Conservation (phyloP, 2,329 filamentous ascomycete genomes). For the Neoascochyta sp. region DNA sequence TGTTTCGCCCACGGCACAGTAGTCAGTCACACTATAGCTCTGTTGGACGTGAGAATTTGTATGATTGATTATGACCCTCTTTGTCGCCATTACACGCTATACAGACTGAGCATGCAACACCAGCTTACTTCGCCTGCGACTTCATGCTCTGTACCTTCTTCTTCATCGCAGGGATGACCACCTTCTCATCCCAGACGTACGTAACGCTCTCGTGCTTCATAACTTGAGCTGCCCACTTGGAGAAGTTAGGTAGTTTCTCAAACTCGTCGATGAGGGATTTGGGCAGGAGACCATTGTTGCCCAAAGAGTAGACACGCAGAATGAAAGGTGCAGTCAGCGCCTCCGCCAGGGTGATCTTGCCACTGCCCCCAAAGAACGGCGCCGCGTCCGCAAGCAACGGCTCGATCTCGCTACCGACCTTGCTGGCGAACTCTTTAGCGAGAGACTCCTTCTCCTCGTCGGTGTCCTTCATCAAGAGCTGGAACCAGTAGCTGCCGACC, state of each 20-base stretch:
- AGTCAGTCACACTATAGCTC: too few species aligned
- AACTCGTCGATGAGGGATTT: constrained; percentile 47
- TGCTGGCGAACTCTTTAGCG: constrained; percentile 51
- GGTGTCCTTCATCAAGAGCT: constrained; percentile 45
- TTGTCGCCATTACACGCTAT: too few species aligned
- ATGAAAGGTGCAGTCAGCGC: constrained; percentile 65
- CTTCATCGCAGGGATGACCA: constrained; percentile 14
- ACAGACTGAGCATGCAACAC: not conserved
- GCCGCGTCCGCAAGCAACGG: constrained; percentile 55
- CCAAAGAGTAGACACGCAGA: constrained; percentile 55
- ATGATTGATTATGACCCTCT: too few species aligned
- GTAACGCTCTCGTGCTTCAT: constrained; percentile 63
- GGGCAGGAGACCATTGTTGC: constrained; percentile 55
- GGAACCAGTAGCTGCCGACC: constrained; percentile 49
- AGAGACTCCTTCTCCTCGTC: constrained; percentile 50
- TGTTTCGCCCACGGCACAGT: constrained; percentile 1
- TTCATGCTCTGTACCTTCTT: constrained; percentile 27
- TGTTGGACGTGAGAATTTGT: too few species aligned
- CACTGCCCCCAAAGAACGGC: constrained; percentile 47
- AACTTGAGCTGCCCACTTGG: constrained; percentile 62
- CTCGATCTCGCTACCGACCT: constrained; percentile 67
- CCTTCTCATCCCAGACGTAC: constrained; percentile 34
- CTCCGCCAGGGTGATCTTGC: constrained; percentile 68
- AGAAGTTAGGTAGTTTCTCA: constrained; percentile 61
- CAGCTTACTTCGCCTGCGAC: constrained; percentile 15